Evolutionary conservation across 2,329 filamentous ascomycete species (phyloP), one percentile per base, ranked within the genome.

Genomic region (Pseudopithomyces chartarum): DNA sequence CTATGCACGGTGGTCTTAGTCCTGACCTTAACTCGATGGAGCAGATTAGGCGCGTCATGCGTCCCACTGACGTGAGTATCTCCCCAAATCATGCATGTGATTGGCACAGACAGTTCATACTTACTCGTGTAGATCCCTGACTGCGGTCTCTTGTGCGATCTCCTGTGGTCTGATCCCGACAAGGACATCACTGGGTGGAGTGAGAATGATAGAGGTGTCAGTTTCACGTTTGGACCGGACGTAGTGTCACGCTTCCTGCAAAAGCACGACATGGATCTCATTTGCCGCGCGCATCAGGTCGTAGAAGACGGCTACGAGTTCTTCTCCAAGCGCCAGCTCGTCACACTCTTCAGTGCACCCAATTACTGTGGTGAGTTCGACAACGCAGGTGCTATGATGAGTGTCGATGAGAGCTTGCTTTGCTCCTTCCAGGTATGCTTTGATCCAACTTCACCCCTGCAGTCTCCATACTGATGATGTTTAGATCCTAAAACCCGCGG

Each of bases 291-390:
- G 64, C 95, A 99, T 80, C 94, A 98, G 80, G 95, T 98, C 63
- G 95, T 99, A 55, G 95, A 99, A 80, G 95, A 99, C 71, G 95
- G 95, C 55, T 99, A 99, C 81, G 95, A 99, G 79, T 99, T 99
- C 84, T 99, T 99, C 84, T 97, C 92, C 60, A 98, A 98, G 82
- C 89, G 95, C 69, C 94, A 98, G 79, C 84, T 99, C 63, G 95
- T 99, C 62, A 99, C 95, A 56, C 84, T 99, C 57, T 99, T 99
- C 84, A 97, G 92, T 74, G 95, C 95, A 52, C 95, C 95, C 66
- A 99, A 99, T 82, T 99, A 99, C 84, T 99, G 94, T 73, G 94
- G 94, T 78, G 95, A 99, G 81, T 99, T 99, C 75, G 95, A 99
- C 84, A 99, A 99, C 75, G 94, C 94, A 52, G 95, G 95, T 76